These are phyloP conservation scores for Mycena belliarum DNA, from an alignment of 768 basidiomycete genomes.

Conservation along the genomic window DNA sequence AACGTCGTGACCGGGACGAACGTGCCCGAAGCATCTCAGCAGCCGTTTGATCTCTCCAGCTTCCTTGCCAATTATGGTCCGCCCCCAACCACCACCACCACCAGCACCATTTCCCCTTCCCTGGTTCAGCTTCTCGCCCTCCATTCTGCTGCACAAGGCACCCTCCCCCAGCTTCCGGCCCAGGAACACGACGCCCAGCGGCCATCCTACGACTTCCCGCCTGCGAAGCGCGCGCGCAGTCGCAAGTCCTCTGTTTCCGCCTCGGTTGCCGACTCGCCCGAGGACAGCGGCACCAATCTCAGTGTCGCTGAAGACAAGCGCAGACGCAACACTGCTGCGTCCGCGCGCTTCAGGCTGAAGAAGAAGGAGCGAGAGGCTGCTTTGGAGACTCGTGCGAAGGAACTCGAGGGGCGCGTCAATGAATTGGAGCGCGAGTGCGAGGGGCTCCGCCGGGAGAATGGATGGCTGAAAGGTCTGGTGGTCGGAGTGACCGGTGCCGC, in stretches of 20 bases:
- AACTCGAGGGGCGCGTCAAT: slow-evolving; percentile 74
- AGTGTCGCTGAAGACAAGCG: slow-evolving; percentile 85
- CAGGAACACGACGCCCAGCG: slow-evolving; percentile 18
- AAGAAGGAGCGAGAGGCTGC: slow-evolving; percentile 96
- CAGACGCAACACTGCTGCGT: slow-evolving; percentile 90
- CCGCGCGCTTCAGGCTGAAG: slow-evolving; percentile 90
- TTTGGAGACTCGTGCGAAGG: slow-evolving; percentile 81
- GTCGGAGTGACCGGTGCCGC: slow-evolving; percentile 83
- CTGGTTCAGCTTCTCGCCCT: slow-evolving; percentile 72
- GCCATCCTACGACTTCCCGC: slow-evolving; percentile 33
- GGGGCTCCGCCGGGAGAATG: slow-evolving; percentile 83
- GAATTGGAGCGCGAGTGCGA: slow-evolving; percentile 93
- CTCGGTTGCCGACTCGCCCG: slow-evolving; percentile 33
- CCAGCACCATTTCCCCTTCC: slow-evolving; percentile 53
- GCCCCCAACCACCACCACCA: slow-evolving; percentile 22
- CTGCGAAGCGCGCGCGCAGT: slow-evolving; percentile 58
- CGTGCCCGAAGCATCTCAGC: slow-evolving; percentile 32
- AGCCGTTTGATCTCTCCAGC: slow-evolving; percentile 39
- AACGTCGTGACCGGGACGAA: slow-evolving; percentile 58
- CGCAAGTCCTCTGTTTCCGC: slow-evolving; percentile 49
- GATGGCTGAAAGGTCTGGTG: slow-evolving; percentile 89
- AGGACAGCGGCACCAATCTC: slow-evolving; percentile 31
- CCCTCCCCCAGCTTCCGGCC: slow-evolving; percentile 24
- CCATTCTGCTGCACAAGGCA: slow-evolving; percentile 41
- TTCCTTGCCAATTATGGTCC: slow-evolving; percentile 38